These are phyloP conservation scores for Penicillium sp. DNA, from an alignment of 2,329 filamentous ascomycete species.

Conservation along the genomic window DNA sequence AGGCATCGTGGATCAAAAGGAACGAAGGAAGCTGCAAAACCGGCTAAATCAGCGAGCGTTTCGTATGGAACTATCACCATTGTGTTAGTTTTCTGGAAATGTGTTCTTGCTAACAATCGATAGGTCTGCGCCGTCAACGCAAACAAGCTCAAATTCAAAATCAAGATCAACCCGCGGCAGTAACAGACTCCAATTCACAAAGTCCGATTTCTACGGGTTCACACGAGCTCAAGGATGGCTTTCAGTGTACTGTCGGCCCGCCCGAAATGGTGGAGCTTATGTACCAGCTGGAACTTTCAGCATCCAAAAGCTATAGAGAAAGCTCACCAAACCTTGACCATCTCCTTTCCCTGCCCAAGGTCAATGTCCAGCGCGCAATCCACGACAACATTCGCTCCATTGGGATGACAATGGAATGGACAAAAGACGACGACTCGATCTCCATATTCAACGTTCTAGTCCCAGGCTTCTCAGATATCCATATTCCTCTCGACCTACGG, in stretches of 20 bases:
- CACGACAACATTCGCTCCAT: slow-evolving; percentile 26
- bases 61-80: slow-evolving; percentile 1
- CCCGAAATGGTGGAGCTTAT: slow-evolving; percentile 1
- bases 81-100: background rate
- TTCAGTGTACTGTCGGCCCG: background rate
- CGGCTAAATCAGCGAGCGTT: slow-evolving; percentile 31
- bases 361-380: slow-evolving; percentile 33
- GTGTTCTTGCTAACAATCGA: background rate
- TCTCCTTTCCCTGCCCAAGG: slow-evolving; percentile 27
- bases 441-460: slow-evolving; percentile 21
- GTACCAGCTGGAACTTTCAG: slow-evolving; percentile 6
- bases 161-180: background rate
- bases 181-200: background rate
- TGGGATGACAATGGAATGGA: slow-evolving; percentile 23
- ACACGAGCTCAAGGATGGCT: background rate
- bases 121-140: background rate
- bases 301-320: slow-evolving; percentile 7
- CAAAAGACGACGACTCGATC: slow-evolving; percentile 17
- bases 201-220: no score
- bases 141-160: background rate
- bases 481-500: slow-evolving; percentile 31
- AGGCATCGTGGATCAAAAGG: slow-evolving; percentile 24
- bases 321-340: slow-evolving; percentile 26
- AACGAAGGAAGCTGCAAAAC: slow-evolving; percentile 31
- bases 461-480: slow-evolving; percentile 3